A percentile compares a stretch with the other conserved stretches of the same genome.
phyloP scores from a whole-genome alignment of 2,329 filamentous ascomycete genomes.

The Aurifilum marmelostoma region DNA sequence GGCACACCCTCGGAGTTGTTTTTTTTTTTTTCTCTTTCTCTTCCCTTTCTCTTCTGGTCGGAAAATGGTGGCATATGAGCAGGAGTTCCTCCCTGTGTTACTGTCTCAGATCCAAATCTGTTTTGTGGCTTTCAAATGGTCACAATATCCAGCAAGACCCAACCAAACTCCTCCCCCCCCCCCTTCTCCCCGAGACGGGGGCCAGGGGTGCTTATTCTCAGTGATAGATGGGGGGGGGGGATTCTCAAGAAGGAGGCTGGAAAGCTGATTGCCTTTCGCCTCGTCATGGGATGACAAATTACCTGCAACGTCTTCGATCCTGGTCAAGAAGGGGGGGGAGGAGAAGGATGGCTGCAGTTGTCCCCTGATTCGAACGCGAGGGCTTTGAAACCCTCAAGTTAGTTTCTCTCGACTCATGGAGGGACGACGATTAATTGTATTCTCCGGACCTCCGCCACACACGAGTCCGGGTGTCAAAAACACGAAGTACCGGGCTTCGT shows the following conservation, averaged over 20 bases:
- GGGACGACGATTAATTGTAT: background rate
- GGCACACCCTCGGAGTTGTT: background rate
- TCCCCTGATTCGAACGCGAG: background rate
- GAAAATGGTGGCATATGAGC: background rate
- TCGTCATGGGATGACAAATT: background rate
- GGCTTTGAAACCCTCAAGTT: background rate
- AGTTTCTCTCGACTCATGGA: background rate
- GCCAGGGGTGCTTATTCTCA: background rate
- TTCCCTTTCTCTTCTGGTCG: no score
- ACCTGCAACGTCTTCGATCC: background rate
- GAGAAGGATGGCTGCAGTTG: background rate
- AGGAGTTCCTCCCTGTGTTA: background rate
- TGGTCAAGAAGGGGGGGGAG: background rate
- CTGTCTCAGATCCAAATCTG: background rate
- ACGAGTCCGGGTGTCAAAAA: background rate
- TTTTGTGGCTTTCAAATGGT: conserved; percentile 1
- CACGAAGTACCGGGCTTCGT: background rate
- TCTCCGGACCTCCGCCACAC: background rate
- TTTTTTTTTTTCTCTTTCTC: no score
- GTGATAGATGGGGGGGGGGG: background rate
- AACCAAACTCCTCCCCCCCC: background rate
- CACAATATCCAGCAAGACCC: background rate
- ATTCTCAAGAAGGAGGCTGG: background rate
- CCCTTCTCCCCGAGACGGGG: no score
- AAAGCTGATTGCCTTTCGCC: no score